Conservation (phyloP, 495 filamentous ascomycete species). For the Annulohypoxylon moriforme region DNA sequence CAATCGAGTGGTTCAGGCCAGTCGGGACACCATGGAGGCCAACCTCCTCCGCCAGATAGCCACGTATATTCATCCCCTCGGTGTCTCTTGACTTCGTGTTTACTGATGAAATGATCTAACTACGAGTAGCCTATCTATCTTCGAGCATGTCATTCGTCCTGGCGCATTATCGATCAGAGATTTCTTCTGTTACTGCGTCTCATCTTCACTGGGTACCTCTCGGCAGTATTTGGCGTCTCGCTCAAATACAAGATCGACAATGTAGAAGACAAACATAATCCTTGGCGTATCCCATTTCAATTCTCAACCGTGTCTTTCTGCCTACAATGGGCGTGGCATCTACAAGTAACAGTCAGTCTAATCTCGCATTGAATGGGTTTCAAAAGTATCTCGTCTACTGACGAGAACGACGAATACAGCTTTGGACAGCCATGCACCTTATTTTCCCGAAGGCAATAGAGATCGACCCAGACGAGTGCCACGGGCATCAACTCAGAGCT, state of each 20-base stretch:
- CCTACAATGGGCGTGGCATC: constrained; percentile 58
- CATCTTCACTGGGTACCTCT: constrained; percentile 57
- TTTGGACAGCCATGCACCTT: constrained; percentile 63
- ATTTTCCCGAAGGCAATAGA: constrained; percentile 54
- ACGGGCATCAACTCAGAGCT: constrained; percentile 28
- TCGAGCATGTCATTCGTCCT: constrained; percentile 64
- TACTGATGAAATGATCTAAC: constrained; percentile 30
- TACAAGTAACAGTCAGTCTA: constrained; percentile 47
- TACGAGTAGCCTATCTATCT: constrained; percentile 58
- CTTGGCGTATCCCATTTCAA: constrained; percentile 58
- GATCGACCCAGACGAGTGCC: constrained; percentile 33
- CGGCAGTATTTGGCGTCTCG: constrained; percentile 51
- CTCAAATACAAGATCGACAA: constrained; percentile 55
- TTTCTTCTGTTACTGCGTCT: constrained; percentile 54
- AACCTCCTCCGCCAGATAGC: constrained; percentile 28
- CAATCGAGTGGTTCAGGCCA: neutral
- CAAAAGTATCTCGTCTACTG: constrained; percentile 10
- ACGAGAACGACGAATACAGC: constrained; percentile 37
- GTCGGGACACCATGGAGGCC: constrained; percentile 7
- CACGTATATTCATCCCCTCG: constrained; percentile 46
- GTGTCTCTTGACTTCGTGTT: neutral
- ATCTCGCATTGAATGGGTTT: neutral
- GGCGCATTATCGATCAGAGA: constrained; percentile 56
- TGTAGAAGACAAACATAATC: constrained; percentile 44
- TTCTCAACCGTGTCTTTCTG: constrained; percentile 59